These are phyloP conservation scores for Vitis hybrid DNA, from an alignment of 177 flowering plant species.

Conservation along the genomic window DNA sequence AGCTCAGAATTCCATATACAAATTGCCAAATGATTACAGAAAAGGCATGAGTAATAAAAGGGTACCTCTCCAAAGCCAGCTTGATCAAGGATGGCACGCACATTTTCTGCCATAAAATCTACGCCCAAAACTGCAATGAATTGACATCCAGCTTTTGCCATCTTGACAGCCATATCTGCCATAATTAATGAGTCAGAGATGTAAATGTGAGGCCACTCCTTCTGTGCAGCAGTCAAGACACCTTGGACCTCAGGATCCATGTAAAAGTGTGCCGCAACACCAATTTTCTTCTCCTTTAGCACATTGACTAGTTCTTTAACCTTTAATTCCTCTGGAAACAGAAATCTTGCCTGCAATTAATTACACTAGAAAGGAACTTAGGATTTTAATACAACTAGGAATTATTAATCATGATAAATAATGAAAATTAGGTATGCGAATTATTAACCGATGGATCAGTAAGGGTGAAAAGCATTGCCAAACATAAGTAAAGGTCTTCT, in stretches of 20 bases:
- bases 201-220: conserved; percentile 91
- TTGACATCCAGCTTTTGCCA: conserved; percentile 90
- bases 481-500: not conserved
- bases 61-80: conserved; percentile 85
- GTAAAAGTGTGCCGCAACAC: conserved; percentile 94
- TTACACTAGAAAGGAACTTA: conserved; percentile 29
- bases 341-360: conserved; percentile 72
- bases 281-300: conserved; percentile 89
- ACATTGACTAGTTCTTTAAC: conserved; percentile 75
- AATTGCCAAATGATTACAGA: not conserved
- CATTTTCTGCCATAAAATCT: conserved; percentile 99
- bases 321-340: conserved; percentile 69
- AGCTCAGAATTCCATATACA: no score
- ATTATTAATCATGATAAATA: not conserved
- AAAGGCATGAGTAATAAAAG: not conserved
- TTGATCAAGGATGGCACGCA: conserved; percentile 99
- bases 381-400: conserved; percentile 8
- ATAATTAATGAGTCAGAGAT: conserved; percentile 94
- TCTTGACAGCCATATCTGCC: conserved; percentile 94
- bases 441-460: not conserved
- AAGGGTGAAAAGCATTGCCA: not conserved
- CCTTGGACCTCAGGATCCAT: conserved; percentile 99
- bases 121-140: conserved; percentile 88
- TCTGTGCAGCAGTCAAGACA: conserved; percentile 85
- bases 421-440: not conserved